Evolutionary conservation across 2,329 filamentous ascomycete genomes (phyloP), one percentile per base, ranked within the genome.

Genomic region (Cryphonectria carpinicola): DNA sequence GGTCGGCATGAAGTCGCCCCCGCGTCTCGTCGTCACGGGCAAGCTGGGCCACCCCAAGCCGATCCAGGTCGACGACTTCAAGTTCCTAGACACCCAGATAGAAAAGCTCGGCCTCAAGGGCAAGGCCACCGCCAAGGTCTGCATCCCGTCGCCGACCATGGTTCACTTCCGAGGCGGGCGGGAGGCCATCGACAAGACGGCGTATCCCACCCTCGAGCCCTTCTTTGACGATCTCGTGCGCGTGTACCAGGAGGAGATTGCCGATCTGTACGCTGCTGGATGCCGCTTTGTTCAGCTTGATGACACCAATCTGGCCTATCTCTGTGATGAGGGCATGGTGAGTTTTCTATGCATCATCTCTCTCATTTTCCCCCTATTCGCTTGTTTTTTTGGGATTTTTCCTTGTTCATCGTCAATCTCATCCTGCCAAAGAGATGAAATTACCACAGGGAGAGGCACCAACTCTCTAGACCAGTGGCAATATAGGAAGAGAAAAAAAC

Each of bases 101-200:
- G 78, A 76, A 35, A 75, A 76, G 69, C 74, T 76, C 56, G 74
- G 74, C 63, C 69, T 74, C 39, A 79, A 78, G 66, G 79, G 77
- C 67, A 78, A 79, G 67, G 78, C 76, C 62, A 84, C 80, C 2
- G 82, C 84, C 56, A 89, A 89, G 77, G 86, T 88, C 43, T 86
- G 85, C 81, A 88, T 89, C 71, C 86, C 87, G 4, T 83, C 80
- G 56, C 87, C 87, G 17, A 88, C 87, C n/a, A 88, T 88, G 86
- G 83, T 88, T 66, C 86, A 88, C 77, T 88, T 89, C 82, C 84
- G 86, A 70, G 85, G 86, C 72, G 85, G 83, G 14, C 81, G 86
- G 43, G 84, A 86, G 32, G 82, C 81, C 74, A 88, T 88, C 77
- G 82, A 85, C 76, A 81, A 82, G 75, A 79, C 80, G 60, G 85